Base-by-base conservation (phyloP, 192 early-diverging fungal species). In the Thamnidium elegans region DNA sequence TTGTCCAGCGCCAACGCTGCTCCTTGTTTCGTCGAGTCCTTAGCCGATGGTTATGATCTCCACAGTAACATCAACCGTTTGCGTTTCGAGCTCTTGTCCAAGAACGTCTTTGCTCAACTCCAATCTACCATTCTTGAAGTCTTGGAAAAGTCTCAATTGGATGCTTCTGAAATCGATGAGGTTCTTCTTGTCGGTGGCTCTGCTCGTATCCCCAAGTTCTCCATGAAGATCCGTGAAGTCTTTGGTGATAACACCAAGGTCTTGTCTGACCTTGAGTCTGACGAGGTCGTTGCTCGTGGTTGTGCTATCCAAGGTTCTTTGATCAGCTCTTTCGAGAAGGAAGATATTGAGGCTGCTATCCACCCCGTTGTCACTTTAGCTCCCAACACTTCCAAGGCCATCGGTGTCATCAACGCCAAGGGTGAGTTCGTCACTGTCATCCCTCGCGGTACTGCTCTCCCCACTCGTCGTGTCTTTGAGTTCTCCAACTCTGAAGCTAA, bases 11-110 rank as follows among this genome's bases (percentile, higher is more conserved):
- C 86, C 34, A 84, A 84, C 71, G 81, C 82, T 50, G 93, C 95
- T 32, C 91, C 94, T 48, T 98, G 96, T 79, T 88, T 89, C 6
- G 92, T 97, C 44, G 96, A 98, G 76, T 90, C 89, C 36, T 79
- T 98, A 56, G 88, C 86, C 55, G 93, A 95, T 17, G 96, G 96
- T 56, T 67, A 94, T 61, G 96, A 98, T 79, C 92, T 89, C 73
- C 89, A 94, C 78, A 82, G 82, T 15, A 82, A 80, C 36, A 81
- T 98, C 68, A 88, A 87, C 72, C 86, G 95, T 64, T 87, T 88
- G 55, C 85, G 95, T 26, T 98, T 98, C 71, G 95, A 98, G 69
- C 89, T 95, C 66, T 78, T 95, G 76, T 80, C 89, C 36, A 81
- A 80, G 71, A 88, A 86, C 64, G 72, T 94, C n/a, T 93, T 92